Base-by-base conservation (phyloP, 495 filamentous ascomycete genomes). In the Penicillium daleae region DNA sequence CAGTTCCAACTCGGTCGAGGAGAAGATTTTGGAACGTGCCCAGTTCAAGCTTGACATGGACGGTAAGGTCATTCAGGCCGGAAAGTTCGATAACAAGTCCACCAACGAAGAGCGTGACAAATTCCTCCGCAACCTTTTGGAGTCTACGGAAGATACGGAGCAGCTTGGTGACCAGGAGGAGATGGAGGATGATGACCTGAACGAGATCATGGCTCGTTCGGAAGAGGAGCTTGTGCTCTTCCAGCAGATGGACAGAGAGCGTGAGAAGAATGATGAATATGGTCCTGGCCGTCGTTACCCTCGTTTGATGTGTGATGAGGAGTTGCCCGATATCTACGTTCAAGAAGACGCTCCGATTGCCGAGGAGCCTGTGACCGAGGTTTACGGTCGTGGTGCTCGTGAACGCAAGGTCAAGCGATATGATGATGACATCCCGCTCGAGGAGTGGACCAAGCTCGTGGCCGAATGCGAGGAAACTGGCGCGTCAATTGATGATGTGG, bases 31-130 rank as follows among this genome's bases (percentile, higher is more conserved):
- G 37, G 96, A 98, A 78, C 91, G 94, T 64, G 95, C 95, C 1
- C 90, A 97, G 71, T 99, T 88, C 82, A 99, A 99, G 84, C 86
- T 99, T 56, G 94, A 98, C 73, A 97, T 99, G 88, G 95, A 99
- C 71, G 96, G 95, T 72, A 99, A 99, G 80, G 93, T 99, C 68
- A 99, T 99, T 64, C 95, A 99, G 73, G 95, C 95, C 50, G 95
- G 95, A 84, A 95, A 96, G 65, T 99, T 99, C 78, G 95, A 99
- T 69, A 99, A 99, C 78, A 99, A 98, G 74, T 99, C 95, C 1
- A 97, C 95, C 13, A 96, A 97, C 69, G 96, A 97, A 59, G 95
- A 99, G 75, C 91, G 95, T 80, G 95, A 99, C 71, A 94, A 93
- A 21, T 90, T 99, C 82, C 81, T 99, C 56, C 85, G 95, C 62